Percentiles rank a stretch among this genome's conserved stretches.
These are phyloP conservation scores for Phialophora chinensis DNA, from an alignment of 2,329 filamentous ascomycete genomes.

Conservation along the genomic window DNA sequence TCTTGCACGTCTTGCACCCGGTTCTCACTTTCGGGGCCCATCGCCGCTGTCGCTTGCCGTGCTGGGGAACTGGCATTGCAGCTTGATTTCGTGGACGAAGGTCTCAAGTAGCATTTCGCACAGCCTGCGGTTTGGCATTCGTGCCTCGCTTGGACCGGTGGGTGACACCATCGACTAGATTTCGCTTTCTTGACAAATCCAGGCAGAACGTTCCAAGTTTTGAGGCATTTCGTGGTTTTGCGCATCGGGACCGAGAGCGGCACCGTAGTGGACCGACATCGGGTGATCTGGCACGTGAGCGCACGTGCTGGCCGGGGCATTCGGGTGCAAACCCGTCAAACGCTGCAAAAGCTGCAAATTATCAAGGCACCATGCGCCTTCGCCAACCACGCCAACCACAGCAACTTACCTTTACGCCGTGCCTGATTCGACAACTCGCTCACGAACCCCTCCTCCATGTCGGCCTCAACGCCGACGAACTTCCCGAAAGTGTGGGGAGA, in stretches of 20 bases:
- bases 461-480: constrained; percentile 1
- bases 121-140: neutral
- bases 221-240: neutral
- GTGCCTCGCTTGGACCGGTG: neutral
- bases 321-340: neutral
- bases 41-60: constrained; percentile 17
- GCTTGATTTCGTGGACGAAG: neutral
- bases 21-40: constrained; percentile 24
- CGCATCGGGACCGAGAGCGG: neutral
- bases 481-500: neutral
- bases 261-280: neutral
- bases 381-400: too few species aligned
- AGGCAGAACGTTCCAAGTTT: neutral
- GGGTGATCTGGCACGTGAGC: too few species aligned
- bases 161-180: neutral
- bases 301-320: neutral
- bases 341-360: neutral
- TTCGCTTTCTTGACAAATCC: neutral
- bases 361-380: neutral
- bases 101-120: neutral
- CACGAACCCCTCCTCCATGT: neutral
- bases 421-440: constrained; percentile 1
- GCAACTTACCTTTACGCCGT: neutral
- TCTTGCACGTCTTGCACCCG: constrained; percentile 27
- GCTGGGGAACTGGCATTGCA: constrained; percentile 4